phyloP scores from a whole-genome alignment of 2,329 filamentous ascomycete species.

The Cladorrhinum sp. region DNA sequence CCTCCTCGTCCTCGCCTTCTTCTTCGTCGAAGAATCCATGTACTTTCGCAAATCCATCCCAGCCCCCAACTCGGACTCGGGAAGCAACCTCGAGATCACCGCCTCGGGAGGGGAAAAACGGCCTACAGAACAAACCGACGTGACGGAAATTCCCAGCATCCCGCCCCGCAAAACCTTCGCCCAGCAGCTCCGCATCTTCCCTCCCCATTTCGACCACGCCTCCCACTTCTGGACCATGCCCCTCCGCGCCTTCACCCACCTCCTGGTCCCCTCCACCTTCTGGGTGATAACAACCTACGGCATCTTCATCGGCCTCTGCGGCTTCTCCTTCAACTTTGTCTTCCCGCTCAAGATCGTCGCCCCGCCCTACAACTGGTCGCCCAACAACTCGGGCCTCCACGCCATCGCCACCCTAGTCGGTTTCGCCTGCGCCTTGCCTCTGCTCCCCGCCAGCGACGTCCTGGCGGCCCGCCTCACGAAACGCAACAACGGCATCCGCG shows the following conservation, averaged over 20 bases:
- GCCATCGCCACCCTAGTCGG: conserved; percentile 39
- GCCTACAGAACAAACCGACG: not conserved
- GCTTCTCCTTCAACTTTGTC: conserved; percentile 48
- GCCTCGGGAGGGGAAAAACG: not conserved
- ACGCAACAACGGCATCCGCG: conserved; percentile 44
- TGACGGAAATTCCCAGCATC: conserved; percentile 16
- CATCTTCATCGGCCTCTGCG: conserved; percentile 48
- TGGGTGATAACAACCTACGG: conserved; percentile 49
- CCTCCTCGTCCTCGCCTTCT: conserved; percentile 32
- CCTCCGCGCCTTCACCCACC: conserved; percentile 45
- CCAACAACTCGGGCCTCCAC: conserved; percentile 44
- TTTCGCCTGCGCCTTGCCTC: conserved; percentile 41
- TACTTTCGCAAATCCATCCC: conserved; percentile 26
- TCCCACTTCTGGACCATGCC: conserved; percentile 43
- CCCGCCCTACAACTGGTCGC: conserved; percentile 45
- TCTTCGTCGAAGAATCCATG: conserved; percentile 35
- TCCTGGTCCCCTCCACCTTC: conserved; percentile 46
- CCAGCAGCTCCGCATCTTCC: conserved; percentile 41
- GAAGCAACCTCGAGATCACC: conserved; percentile 4
- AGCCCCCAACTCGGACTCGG: not conserved
- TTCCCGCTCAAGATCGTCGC: conserved; percentile 46
- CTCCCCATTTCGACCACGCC: conserved; percentile 40
- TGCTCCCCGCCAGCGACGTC: conserved; percentile 41
- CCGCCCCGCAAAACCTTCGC: conserved; percentile 41
- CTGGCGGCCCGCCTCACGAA: conserved; percentile 43